A percentile compares a stretch with the other conserved stretches of the same genome.
These are phyloP conservation scores for Mollisiaceae sp. DNA, from an alignment of 2,329 filamentous ascomycete species.

Conservation along the genomic window DNA sequence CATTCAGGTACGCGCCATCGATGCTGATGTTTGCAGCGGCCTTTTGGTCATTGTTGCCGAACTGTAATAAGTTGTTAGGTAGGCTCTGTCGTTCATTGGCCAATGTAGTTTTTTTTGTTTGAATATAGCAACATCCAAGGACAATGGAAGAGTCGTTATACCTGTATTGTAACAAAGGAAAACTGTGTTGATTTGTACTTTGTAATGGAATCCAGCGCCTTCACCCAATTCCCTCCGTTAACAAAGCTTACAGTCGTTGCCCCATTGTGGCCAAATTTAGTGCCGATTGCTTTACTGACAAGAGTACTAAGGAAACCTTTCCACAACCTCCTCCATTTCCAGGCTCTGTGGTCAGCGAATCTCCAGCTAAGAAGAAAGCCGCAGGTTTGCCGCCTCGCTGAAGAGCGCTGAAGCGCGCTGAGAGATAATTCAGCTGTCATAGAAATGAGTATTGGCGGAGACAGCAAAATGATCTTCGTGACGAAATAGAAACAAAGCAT, in stretches of 20 bases:
- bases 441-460: background rate
- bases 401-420: background rate
- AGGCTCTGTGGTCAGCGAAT: slow-evolving; percentile 46
- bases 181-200: slow-evolving; percentile 42
- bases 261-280: slow-evolving; percentile 54
- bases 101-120: background rate
- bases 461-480: slow-evolving; percentile 16
- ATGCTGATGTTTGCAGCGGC: slow-evolving; percentile 46
- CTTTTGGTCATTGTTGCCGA: slow-evolving; percentile 61
- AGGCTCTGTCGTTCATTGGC: background rate
- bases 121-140: background rate
- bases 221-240: slow-evolving; percentile 51
- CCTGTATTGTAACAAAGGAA: slow-evolving; percentile 56
- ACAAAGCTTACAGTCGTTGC: slow-evolving; percentile 54
- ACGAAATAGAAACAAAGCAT: background rate
- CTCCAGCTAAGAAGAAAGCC: slow-evolving; percentile 49
- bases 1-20: slow-evolving; percentile 50
- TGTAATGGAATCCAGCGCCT: slow-evolving; percentile 47
- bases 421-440: slow-evolving; percentile 2
- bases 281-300: slow-evolving; percentile 47
- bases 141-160: slow-evolving; percentile 31
- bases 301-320: slow-evolving; percentile 56
- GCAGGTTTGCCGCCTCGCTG: slow-evolving; percentile 36
- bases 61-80: slow-evolving; percentile 35
- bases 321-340: slow-evolving; percentile 47